Evolutionary conservation across 2,329 filamentous ascomycete species (phyloP).

Genomic region (Fusarium oligoseptatum): DNA sequence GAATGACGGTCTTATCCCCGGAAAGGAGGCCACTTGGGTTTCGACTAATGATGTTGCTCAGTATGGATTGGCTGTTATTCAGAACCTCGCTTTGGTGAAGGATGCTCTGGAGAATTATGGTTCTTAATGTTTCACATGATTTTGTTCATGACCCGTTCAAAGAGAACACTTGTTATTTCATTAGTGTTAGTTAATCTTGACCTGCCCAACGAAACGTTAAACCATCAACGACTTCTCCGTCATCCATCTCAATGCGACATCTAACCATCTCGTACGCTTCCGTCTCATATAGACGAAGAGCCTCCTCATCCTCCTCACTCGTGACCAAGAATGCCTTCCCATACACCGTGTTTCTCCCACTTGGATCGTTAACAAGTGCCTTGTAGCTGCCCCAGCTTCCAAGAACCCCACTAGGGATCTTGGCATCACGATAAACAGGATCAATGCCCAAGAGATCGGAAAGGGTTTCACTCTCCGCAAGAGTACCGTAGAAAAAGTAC

Average conservation of each 20-base stretch:
- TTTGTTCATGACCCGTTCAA: neutral
- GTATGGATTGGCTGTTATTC: conserved; percentile 70
- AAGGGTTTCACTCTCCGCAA: neutral
- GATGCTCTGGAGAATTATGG: conserved; percentile 31
- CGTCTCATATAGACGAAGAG: conserved; percentile 10
- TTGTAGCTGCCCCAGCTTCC: conserved; percentile 7
- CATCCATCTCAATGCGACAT: conserved; percentile 3
- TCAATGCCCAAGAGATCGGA: neutral
- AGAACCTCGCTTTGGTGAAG: conserved; percentile 61
- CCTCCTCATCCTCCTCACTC: conserved; percentile 1
- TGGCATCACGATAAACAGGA: neutral
- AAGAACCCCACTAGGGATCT: neutral
- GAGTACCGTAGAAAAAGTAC: conserved; percentile 17
- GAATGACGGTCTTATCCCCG: conserved; percentile 58
- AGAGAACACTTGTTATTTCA: neutral
- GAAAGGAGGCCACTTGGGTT: conserved; percentile 70
- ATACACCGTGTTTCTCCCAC: accelerated
- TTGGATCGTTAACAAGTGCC: conserved; percentile 8
- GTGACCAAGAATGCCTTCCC: neutral
- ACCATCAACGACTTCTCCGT: neutral
- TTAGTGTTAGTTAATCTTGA: neutral
- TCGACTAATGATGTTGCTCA: conserved; percentile 68
- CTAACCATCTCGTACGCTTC: conserved; percentile 7
- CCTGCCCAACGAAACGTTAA: conserved; percentile 9
- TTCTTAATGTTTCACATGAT: conserved; percentile 3